These are phyloP conservation scores for Collybia nuda DNA, from an alignment of 768 basidiomycete species.

Conservation along the genomic window DNA sequence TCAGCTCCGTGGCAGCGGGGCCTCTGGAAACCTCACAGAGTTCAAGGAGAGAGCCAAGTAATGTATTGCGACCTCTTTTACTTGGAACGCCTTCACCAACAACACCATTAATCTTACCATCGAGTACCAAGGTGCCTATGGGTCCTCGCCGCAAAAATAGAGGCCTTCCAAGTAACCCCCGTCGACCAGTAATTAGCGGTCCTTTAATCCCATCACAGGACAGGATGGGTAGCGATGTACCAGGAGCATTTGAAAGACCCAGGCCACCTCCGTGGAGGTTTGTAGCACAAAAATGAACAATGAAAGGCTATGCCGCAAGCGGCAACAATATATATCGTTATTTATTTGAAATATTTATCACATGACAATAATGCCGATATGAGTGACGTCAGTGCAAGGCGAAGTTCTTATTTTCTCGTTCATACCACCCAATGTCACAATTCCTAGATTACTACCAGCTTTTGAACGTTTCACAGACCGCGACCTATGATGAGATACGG, in stretches of 20 bases:
- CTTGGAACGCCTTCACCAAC: slow-evolving; percentile 29
- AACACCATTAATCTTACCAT: slow-evolving; percentile 18
- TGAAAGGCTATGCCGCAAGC: too few species aligned
- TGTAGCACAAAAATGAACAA: too few species aligned
- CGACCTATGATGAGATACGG: slow-evolving; percentile 68
- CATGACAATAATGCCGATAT: too few species aligned
- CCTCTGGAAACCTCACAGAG: background rate
- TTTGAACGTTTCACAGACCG: slow-evolving; percentile 52
- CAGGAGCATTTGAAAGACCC: slow-evolving; percentile 36
- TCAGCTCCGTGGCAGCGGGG: background rate
- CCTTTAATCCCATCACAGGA: slow-evolving; percentile 21
- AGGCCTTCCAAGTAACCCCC: slow-evolving; percentile 20
- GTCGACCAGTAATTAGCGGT: slow-evolving; percentile 28
- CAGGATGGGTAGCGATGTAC: slow-evolving; percentile 16
- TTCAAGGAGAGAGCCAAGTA: slow-evolving; percentile 3
- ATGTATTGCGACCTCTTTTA: slow-evolving; percentile 29
- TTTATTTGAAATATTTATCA: too few species aligned
- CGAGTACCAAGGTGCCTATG: slow-evolving; percentile 25
- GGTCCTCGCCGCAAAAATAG: slow-evolving; percentile 22
- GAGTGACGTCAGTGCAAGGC: too few species aligned
- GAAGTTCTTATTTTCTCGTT: too few species aligned
- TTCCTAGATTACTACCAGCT: slow-evolving; percentile 83
- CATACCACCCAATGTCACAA: slow-evolving; percentile 48
- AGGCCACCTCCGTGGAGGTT: slow-evolving; percentile 35
- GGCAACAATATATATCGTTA: too few species aligned